Conservation (phyloP, 108 stramenopile genomes). For the Cyclotella baltica region DNA sequence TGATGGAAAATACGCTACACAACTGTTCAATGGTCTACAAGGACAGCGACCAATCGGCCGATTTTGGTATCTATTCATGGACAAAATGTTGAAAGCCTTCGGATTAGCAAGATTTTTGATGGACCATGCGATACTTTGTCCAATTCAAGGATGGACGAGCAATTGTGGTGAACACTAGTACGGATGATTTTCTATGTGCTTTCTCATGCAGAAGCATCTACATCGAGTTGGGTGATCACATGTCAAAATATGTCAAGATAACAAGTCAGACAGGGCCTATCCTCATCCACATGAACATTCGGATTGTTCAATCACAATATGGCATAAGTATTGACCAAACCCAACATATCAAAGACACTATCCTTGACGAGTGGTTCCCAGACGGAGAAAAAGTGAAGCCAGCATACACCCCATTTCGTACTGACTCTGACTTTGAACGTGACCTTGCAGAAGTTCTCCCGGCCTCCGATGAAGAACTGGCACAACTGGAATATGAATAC, state of each 20-base stretch:
- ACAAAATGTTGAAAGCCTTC: background rate
- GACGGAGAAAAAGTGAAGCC: too few relatives aligned
- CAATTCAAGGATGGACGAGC: background rate
- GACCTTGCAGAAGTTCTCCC: too few relatives aligned
- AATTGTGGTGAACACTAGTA: background rate
- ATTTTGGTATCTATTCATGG: constrained; percentile 7
- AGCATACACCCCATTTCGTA: too few relatives aligned
- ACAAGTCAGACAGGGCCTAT: constrained; percentile 7
- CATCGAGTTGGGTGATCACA: background rate
- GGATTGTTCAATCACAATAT: too few relatives aligned
- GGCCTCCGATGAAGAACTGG: too few relatives aligned
- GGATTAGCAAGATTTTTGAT: background rate
- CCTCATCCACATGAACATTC: too few relatives aligned
- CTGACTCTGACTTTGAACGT: too few relatives aligned
- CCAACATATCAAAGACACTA: too few relatives aligned
- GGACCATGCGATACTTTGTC: background rate
- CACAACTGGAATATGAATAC: too few relatives aligned
- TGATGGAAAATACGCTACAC: background rate
- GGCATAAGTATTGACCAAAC: too few relatives aligned
- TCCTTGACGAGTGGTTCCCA: too few relatives aligned
- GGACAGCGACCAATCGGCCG: constrained; percentile 4
- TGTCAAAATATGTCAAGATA: background rate
- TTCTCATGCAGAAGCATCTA: background rate
- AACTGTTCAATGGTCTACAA: constrained; percentile 15
- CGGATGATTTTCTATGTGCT: background rate